Evolutionary conservation across 176 grass and related monocot genomes (phyloP).

Genomic region (Oryza meyeriana): DNA sequence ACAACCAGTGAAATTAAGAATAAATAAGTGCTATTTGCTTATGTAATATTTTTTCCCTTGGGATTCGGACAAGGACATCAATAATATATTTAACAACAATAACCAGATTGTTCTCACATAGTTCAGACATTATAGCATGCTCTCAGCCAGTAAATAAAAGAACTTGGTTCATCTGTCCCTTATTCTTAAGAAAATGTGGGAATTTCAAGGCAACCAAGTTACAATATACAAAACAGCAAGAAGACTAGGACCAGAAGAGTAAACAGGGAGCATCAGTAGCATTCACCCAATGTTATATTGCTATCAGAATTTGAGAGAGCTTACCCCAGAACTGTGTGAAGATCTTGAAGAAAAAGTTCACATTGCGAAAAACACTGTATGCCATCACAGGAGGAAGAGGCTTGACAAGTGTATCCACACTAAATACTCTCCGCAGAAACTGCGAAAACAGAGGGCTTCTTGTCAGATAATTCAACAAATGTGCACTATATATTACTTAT

Average conservation of each 20-base stretch:
- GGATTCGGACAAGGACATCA: neutral
- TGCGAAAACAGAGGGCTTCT: slow-evolving; percentile 43
- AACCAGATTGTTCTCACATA: neutral
- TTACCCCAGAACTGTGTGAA: slow-evolving; percentile 99
- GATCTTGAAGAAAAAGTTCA: slow-evolving; percentile 86
- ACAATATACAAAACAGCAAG: neutral
- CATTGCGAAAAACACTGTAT: slow-evolving; percentile 80
- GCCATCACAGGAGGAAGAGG: slow-evolving; percentile 92
- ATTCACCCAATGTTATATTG: slow-evolving; percentile 20
- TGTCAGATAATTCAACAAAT: slow-evolving; percentile 20
- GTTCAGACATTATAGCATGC: neutral
- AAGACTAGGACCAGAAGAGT: neutral
- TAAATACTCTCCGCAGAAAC: slow-evolving; percentile 88
- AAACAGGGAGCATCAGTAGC: neutral
- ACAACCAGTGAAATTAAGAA: neutral
- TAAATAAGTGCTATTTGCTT: slow-evolving; percentile 1
- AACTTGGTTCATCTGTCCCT: neutral
- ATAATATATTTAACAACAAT: neutral
- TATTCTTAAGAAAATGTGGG: neutral
- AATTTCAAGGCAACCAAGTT: neutral
- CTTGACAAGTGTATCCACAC: slow-evolving; percentile 88
- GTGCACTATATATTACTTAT: neutral
- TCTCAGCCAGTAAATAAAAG: neutral
- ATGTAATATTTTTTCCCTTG: neutral
- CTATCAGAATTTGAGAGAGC: slow-evolving; percentile 16